Percentiles rank a stretch among this genome's conserved stretches.
Conservation (phyloP, 306 rosid genomes). For the Dryas octopetala region DNA sequence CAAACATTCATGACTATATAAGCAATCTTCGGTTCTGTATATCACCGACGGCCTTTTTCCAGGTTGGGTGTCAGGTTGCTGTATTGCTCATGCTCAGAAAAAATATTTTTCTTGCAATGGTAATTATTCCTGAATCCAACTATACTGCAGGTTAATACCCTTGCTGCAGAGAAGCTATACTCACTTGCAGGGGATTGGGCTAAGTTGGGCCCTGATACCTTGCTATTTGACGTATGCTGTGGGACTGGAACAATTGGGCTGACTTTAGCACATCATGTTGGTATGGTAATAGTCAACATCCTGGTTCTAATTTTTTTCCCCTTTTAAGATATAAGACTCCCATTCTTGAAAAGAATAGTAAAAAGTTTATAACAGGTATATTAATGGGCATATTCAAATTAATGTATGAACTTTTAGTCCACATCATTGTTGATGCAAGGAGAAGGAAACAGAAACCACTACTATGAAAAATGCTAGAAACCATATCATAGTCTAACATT, state of each 20-base stretch:
- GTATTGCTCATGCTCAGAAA: slow-evolving; percentile 13
- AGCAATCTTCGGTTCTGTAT: slow-evolving; percentile 75
- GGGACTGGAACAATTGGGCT: slow-evolving; percentile 98
- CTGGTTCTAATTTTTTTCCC: slow-evolving; percentile 3
- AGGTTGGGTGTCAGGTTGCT: slow-evolving; percentile 46
- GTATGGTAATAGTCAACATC: slow-evolving; percentile 78
- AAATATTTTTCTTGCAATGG: slow-evolving; percentile 3
- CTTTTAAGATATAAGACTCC: neutral
- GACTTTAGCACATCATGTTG: slow-evolving; percentile 94
- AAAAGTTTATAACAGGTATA: neutral
- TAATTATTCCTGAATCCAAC: slow-evolving; percentile 20
- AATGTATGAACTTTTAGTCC: neutral
- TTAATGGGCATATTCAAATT: neutral
- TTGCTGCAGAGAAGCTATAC: slow-evolving; percentile 95
- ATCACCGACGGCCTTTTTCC: slow-evolving; percentile 97
- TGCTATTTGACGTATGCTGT: slow-evolving; percentile 92
- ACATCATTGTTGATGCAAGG: neutral
- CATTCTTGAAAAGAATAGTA: neutral
- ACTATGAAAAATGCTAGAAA: neutral
- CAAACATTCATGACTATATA: slow-evolving; percentile 79
- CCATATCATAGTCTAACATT: neutral
- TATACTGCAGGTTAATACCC: slow-evolving; percentile 74
- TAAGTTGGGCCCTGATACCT: slow-evolving; percentile 78
- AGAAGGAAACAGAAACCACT: neutral
- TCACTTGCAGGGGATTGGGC: slow-evolving; percentile 99